phyloP scores from a whole-genome alignment of 768 basidiomycete genomes.

The Auricularia sp. region DNA sequence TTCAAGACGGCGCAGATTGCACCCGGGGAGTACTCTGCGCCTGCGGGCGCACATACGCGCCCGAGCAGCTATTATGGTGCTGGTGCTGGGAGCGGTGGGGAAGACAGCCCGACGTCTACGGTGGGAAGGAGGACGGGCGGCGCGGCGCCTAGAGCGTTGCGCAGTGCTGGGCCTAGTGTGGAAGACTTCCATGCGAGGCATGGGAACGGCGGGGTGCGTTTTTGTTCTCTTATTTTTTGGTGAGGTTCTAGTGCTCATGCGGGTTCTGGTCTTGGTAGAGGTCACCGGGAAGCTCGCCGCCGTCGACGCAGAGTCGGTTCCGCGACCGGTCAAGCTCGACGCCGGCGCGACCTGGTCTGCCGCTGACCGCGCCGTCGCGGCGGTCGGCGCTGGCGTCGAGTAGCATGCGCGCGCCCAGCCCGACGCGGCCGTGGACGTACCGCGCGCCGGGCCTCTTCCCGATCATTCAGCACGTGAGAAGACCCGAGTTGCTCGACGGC shows the following conservation, averaged over 20 bases:
- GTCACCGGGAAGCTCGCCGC: no score
- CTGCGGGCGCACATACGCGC: neutral
- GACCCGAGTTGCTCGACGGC: conserved; percentile 40
- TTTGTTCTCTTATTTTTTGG: no score
- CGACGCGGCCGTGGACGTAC: neutral
- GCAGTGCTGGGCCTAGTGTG: neutral
- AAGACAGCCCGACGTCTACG: neutral
- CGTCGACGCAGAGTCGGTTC: no score
- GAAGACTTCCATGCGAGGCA: neutral
- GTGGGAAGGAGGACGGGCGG: neutral
- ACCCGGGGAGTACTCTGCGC: neutral
- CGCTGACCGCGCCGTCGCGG: no score
- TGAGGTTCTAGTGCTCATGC: no score
- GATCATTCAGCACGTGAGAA: conserved; percentile 44
- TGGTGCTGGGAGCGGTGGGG: neutral
- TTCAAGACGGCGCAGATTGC: neutral
- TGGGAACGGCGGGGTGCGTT: no score
- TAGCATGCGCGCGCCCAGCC: neutral
- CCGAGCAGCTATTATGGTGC: neutral
- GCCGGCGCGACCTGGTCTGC: no score
- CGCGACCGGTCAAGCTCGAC: no score
- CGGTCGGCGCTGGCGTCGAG: no score
- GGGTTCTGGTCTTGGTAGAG: no score
- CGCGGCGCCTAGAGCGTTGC: neutral
- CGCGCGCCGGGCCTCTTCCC: conserved; percentile 20